Evolutionary conservation across 192 early-diverging fungal genomes (phyloP), one percentile per base, ranked within the genome.

Genomic region (Chytriomyces sp.): DNA sequence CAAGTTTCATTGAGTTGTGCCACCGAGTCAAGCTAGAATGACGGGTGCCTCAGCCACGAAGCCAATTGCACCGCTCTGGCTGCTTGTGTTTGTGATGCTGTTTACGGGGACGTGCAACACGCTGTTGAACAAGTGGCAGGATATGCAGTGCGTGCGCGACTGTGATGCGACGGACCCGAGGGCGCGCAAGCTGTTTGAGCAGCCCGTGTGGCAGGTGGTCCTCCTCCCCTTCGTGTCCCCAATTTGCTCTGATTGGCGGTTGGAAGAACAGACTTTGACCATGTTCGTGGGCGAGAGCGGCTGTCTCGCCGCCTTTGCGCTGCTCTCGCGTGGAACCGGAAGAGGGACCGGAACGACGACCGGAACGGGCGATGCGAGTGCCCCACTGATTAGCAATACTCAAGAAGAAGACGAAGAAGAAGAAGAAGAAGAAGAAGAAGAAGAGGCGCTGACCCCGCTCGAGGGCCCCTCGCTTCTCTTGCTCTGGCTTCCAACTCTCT

Each of bases 241-340:
- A 22, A 58, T 3, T 1, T 36, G 19, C 19, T 39, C 12, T 33
- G 31, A 22, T 37, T 19, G 0, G 1, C 32, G 17, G 19, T n/a
- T n/a, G n/a, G n/a, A n/a, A 2, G 8, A 40, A 34, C 59, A 84
- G 77, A 98, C 96, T 28, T 83, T 99, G 57, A 95, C 92, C 65
- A 99, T 99, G 96, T 99, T 97, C 78, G 77, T 94, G 39, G 96
- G 96, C 58, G 96, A 99, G 77, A 85, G 87, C 52, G 78, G 92
- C 32, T 91, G 96, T 76, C 78, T 96, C 37, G 77, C 86, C 10
- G 82, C 88, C 58, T 83, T 90, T 76, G 91, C 84, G 75, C 8
- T 90, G 56, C 75, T 73, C 52, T n/a, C n/a, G n/a, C n/a, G n/a
- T n/a, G n/a, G n/a, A n/a, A n/a, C n/a, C n/a, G n/a, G n/a, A n/a